Evolutionary conservation across 495 filamentous ascomycete species (phyloP).

Genomic region (Hypoxylon fragiforme): DNA sequence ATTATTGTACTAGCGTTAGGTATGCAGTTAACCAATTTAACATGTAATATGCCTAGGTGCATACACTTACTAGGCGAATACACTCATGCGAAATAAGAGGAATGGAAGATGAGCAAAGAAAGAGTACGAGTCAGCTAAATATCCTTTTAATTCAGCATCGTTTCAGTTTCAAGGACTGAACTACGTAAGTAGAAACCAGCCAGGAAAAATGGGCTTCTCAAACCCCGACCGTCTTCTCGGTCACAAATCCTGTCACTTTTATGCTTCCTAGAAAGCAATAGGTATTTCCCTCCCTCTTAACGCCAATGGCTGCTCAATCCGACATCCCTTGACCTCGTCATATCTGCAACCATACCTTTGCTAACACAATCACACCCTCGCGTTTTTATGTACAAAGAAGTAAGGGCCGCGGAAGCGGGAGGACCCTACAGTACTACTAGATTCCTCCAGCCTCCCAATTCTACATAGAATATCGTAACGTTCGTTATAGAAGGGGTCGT

Average conservation of each 20-base stretch:
- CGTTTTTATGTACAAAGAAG: conserved; percentile 26
- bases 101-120: too few species aligned
- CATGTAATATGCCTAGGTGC: neutral
- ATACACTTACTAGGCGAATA: neutral
- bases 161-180: too few species aligned
- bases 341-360: conserved; percentile 1
- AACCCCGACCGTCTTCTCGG: too few species aligned
- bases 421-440: neutral
- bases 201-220: too few species aligned
- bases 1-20: too few species aligned
- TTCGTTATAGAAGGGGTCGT: neutral
- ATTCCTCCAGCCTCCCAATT: neutral
- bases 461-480: neutral
- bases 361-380: neutral
- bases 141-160: too few species aligned
- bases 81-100: too few species aligned
- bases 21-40: neutral
- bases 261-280: conserved; percentile 17
- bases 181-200: too few species aligned
- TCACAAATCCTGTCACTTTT: conserved; percentile 5
- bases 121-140: too few species aligned
- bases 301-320: neutral
- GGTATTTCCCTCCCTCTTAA: conserved; percentile 22
- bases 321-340: neutral
- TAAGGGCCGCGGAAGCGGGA: neutral